phyloP scores from a whole-genome alignment of 495 filamentous ascomycete species.

The Penicillium waksmanii region DNA sequence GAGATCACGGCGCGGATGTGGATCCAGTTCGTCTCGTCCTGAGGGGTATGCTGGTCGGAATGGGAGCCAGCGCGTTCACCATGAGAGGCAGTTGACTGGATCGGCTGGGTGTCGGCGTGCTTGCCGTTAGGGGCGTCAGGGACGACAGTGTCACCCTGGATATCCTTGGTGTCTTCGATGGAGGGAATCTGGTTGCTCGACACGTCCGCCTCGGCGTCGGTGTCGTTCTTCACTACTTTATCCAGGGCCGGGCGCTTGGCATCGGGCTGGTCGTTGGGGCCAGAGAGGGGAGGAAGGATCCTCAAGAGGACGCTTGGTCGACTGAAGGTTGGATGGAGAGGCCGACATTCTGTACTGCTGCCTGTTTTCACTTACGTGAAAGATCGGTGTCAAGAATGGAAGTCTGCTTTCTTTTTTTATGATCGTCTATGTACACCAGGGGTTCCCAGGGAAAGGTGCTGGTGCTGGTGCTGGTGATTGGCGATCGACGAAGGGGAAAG shows the following conservation, averaged over 20 bases:
- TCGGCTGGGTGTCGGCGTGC: constrained; percentile 59
- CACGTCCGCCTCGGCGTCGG: constrained; percentile 56
- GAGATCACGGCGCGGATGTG: constrained; percentile 96
- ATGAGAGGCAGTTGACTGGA: constrained; percentile 64
- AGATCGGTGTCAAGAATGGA: constrained; percentile 48
- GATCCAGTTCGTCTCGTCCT: constrained; percentile 95
- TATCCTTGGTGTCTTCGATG: constrained; percentile 49
- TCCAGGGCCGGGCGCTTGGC: constrained; percentile 96
- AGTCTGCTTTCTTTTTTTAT: constrained; percentile 51
- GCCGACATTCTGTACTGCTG: constrained; percentile 58
- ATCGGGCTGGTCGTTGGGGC: constrained; percentile 88
- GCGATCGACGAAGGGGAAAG: constrained; percentile 48
- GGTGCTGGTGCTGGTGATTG: constrained; percentile 55
- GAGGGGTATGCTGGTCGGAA: constrained; percentile 52
- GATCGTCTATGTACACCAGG: constrained; percentile 87
- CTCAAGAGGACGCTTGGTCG: constrained; percentile 92
- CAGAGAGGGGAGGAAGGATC: constrained; percentile 93
- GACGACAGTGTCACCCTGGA: constrained; percentile 68
- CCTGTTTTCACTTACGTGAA: constrained; percentile 45
- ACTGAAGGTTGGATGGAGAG: constrained; percentile 63
- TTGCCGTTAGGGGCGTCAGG: constrained; percentile 69
- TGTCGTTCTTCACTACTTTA: constrained; percentile 72
- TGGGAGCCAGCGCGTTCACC: constrained; percentile 58
- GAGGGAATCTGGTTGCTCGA: constrained; percentile 44
- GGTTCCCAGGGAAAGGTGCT: constrained; percentile 90